A percentile compares a stretch with the other conserved stretches of the same genome.
phyloP scores from a whole-genome alignment of 768 basidiomycete species.

The Leccinum longicurvipes region DNA sequence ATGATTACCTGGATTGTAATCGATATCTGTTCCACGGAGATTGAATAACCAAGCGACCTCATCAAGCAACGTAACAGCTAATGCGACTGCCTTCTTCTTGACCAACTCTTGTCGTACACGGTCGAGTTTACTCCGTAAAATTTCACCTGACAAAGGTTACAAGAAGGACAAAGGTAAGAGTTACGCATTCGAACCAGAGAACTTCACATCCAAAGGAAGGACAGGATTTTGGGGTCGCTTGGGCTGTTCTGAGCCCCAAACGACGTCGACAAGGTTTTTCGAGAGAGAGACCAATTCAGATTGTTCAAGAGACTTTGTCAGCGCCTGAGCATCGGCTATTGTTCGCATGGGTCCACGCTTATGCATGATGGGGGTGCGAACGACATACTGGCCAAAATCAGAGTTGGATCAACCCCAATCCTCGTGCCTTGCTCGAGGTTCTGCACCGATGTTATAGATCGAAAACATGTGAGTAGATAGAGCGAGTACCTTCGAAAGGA shows the following conservation, averaged over 20 bases:
- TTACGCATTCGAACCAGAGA: constrained; percentile 48
- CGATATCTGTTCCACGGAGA: constrained; percentile 88
- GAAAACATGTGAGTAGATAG: not conserved
- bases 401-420: constrained; percentile 80
- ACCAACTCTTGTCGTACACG: constrained; percentile 62
- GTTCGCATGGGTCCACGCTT: not conserved
- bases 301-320: constrained; percentile 55
- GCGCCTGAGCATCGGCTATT: constrained; percentile 61
- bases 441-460: constrained; percentile 32
- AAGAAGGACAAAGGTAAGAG: not conserved
- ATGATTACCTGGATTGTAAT: constrained; percentile 68
- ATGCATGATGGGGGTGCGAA: constrained; percentile 13
- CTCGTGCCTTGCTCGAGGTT: constrained; percentile 57
- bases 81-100: constrained; percentile 52
- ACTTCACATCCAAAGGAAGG: constrained; percentile 69
- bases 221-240: constrained; percentile 62
- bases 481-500: constrained; percentile 59
- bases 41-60: constrained; percentile 96
- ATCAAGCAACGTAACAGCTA: constrained; percentile 86
- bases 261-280: constrained; percentile 72
- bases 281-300: constrained; percentile 65
- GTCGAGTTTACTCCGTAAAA: constrained; percentile 62
- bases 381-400: constrained; percentile 62
- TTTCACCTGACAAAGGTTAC: constrained; percentile 44
- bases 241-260: constrained; percentile 73